Base-by-base conservation (phyloP, 2,329 filamentous ascomycete genomes). In the Dryadomyces sulphureus region DNA sequence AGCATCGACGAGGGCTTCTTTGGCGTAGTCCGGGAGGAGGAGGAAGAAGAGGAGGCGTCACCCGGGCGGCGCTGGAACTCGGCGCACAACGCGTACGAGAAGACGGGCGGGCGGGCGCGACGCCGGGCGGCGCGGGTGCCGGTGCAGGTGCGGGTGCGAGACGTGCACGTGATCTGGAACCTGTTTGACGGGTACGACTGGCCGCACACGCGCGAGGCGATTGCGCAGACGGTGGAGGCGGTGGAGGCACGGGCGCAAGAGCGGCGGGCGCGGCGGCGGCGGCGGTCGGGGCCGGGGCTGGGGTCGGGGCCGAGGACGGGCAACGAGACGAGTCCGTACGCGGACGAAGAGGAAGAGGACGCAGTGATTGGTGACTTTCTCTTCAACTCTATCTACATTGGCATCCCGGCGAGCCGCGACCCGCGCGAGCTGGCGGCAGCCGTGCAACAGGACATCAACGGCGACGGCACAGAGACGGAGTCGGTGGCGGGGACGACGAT, bases 361-460 rank as follows among this genome's bases (percentile, higher is more conserved):
- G 85, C 79, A 12, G 84, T 84, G 6, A 93, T 96, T 61, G 88
- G 87, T 6, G 93, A 98, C 59, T 94, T 93, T 54, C 70, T 98
- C 16, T 98, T 98, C 72, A 96, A 98, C 60, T 98, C 92, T 0
- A 94, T 98, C 46, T 98, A 95, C 65, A 95, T 98, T 55, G 88
- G 85, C 14, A 84, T 98, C 17, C 84, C 90, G 0, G 75, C 84
- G 11, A 92, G 89, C 54, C 78, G 82, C 48, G 90, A 96, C 54
- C 87, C 88, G 5, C 77, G 77, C 45, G 86, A 94, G 25, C 72
- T 96, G 9, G 72, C 85, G 4, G 76, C 78, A 40, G 84, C 84
- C 35, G 94, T 98, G 62, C 94, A 95, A 57, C 79, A 83, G 48
- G 79, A 90, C 32, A 75, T 96, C 41, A 85, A 94, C 53, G 52